These are phyloP conservation scores for Globisporangium sylvaticum DNA, from an alignment of 352 stramenopile species.

Conservation along the genomic window DNA sequence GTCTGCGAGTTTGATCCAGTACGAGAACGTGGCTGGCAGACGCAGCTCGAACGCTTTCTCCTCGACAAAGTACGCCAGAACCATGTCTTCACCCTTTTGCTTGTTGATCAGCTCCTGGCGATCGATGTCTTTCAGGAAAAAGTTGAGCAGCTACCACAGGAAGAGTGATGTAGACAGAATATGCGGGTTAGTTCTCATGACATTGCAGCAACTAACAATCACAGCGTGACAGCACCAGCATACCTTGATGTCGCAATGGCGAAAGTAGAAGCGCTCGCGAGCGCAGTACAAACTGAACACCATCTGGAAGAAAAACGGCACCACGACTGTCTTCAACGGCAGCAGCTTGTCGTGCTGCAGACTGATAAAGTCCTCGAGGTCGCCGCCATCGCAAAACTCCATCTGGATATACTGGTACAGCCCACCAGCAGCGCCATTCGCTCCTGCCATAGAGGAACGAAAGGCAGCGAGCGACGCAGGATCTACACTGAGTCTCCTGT, in stretches of 20 bases:
- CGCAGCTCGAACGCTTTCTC: conserved; percentile 49
- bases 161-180: background rate
- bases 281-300: conserved; percentile 92
- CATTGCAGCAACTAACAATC: background rate
- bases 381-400: conserved; percentile 96
- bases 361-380: conserved; percentile 95
- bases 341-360: conserved; percentile 67
- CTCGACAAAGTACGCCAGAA: conserved; percentile 61
- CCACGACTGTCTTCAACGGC: conserved; percentile 42
- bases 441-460: background rate
- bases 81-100: conserved; percentile 28
- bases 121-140: conserved; percentile 91
- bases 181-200: background rate
- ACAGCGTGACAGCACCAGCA: background rate
- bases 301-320: conserved; percentile 97
- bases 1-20: conserved; percentile 96
- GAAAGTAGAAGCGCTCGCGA: conserved; percentile 87
- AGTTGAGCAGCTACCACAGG: conserved; percentile 91
- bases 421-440: conserved; percentile 12
- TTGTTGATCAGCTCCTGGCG: conserved; percentile 30
- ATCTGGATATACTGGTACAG: conserved; percentile 97
- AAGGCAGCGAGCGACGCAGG: conserved; percentile 11
- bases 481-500: conserved; percentile 18
- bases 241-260: conserved; percentile 98
- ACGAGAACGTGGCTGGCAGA: conserved; percentile 60